Base-by-base conservation (phyloP, 495 filamentous ascomycete species). In the Beverwykella pulmonaria region DNA sequence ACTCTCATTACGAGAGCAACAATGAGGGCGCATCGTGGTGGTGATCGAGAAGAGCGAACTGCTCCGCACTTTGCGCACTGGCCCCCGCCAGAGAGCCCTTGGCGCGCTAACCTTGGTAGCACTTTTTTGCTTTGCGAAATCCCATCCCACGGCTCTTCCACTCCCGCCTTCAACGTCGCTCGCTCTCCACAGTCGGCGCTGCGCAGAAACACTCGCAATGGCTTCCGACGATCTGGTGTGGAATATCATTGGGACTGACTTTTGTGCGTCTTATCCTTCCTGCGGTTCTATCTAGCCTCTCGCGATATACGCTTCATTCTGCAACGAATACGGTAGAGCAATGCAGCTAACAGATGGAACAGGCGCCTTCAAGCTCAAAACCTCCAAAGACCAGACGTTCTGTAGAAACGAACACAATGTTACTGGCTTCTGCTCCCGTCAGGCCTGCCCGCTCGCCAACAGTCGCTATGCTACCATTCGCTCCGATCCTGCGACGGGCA, bases 371-470 rank as follows among this genome's bases (percentile, higher is more conserved):
- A 98, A 97, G 72, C 82, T 98, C 65, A 98, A 98, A 90, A 96
- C 92, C 8, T 91, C 91, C 22, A 97, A 97, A 79, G 87, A 88
- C 30, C 88, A 68, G 59, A 55, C 86, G 72, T 98, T 98, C 79
- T 99, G 94, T 76, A 89, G 91, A 74, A 94, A 96, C 78, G 93
- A 96, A 85, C 91, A 94, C 17, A 44, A n/a, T 69, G 90, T 97
- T 71, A 96, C 88, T 48, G 94, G 95, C 68, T 86, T 98, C 54
- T 98, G 95, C 85, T 95, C 93, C 77, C 85, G 91, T 52, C 92
- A 96, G 76, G 92, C 91, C 59, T 98, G 94, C 77, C 94, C 94
- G 22, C 88, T 98, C 54, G 94, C 94, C 69, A 98, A 97, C 80
- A 91, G 87, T 59, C 90, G 92, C 25, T 98, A 98, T 82, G 95